Evolutionary conservation across 352 stramenopile species (phyloP), one percentile per base, ranked within the genome.

Genomic region (Globisporangium solare): DNA sequence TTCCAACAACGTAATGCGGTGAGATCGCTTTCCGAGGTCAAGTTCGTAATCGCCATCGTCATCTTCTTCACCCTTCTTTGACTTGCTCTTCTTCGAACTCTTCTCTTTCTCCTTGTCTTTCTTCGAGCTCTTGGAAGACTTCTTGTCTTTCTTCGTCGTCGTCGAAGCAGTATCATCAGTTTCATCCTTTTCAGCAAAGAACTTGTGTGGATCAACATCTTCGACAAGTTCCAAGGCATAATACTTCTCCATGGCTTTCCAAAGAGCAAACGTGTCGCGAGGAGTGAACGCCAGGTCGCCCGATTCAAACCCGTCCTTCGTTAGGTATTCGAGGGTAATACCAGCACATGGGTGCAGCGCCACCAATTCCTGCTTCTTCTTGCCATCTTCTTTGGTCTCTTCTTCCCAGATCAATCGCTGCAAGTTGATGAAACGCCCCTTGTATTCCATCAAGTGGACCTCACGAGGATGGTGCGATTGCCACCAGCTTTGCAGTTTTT

Each of bases 361-460:
- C 5, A 92, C 78, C 40, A 96, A 74, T 54, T 91, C 79, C 56
- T 91, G 70, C 63, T 79, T 84, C 50, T 71, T 70, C 37, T 66
- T 74, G 32, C 60, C 60, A 7, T 75, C 73, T 24, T 68, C 63
- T 17, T 56, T 56, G 0, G 65, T 51, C 27, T 89, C 73, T 20
- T 93, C 85, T 35, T 92, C 82, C 67, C 96, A 95, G 51, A 99
- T 95, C 64, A 98, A 96, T 58, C 96, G 88, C 70, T 99, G 96
- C 51, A 99, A 65, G 66, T 99, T 99, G 64, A 99, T 99, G 67
- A 99, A 99, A 35, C 96, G 89, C 39, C 92, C 94, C 68, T 92
- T 97, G 79, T 98, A 97, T 69, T 98, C 94, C 27, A 98, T 75
- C 47, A 98, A 70, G 60, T 96, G 80, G 47, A 99, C 70, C 58